These are phyloP conservation scores for Aspergillus sp. DNA, from an alignment of 2,329 filamentous ascomycete species.

Conservation along the genomic window DNA sequence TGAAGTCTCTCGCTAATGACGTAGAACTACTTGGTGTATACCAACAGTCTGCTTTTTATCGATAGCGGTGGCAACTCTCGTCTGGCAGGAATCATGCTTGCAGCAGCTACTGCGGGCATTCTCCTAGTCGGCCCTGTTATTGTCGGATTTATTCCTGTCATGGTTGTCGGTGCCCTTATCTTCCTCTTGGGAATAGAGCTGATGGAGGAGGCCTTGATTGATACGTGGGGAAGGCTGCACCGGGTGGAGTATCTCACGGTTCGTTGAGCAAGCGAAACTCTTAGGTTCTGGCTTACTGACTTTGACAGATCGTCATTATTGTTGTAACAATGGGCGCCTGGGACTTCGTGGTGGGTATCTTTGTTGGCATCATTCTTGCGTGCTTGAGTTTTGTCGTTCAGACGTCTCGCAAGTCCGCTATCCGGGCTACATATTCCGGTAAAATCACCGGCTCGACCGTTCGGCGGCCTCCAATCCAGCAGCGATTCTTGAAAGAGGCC, in stretches of 20 bases:
- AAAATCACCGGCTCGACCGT: constrained; percentile 90
- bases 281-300: background rate
- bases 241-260: constrained; percentile 84
- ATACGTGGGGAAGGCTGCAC: constrained; percentile 85
- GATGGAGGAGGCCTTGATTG: constrained; percentile 81
- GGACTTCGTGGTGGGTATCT: constrained; percentile 93
- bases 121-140: constrained; percentile 82
- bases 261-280: constrained; percentile 24
- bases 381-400: constrained; percentile 91
- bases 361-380: constrained; percentile 85
- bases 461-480: constrained; percentile 82
- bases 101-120: constrained; percentile 73
- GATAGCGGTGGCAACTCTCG: constrained; percentile 85
- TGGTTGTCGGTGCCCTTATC: constrained; percentile 94
- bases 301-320: constrained; percentile 69
- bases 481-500: constrained; percentile 80
- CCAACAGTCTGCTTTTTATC: constrained; percentile 96
- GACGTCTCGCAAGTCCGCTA: constrained; percentile 83
- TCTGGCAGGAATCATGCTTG: constrained; percentile 81
- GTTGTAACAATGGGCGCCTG: constrained; percentile 95
- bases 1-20: constrained; percentile 21
- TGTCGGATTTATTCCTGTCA: constrained; percentile 92
- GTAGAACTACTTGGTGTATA: constrained; percentile 95
- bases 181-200: constrained; percentile 94
- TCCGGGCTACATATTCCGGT: constrained; percentile 86